A percentile compares a stretch with the other conserved stretches of the same genome.
phyloP scores from a whole-genome alignment of 2,329 filamentous ascomycete species.

The Blumeriella jaapii region DNA sequence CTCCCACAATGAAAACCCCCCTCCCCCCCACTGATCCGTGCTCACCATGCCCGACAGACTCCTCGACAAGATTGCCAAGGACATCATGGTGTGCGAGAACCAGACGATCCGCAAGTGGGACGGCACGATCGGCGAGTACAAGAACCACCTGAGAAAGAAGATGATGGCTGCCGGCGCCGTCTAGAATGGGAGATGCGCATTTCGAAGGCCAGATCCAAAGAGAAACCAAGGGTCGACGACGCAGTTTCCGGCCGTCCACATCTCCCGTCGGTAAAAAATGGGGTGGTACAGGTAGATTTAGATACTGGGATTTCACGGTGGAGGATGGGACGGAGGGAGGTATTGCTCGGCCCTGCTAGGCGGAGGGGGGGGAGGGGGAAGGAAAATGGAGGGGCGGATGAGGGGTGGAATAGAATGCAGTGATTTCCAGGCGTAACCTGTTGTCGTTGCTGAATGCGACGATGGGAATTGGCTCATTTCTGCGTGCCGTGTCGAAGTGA shows the following conservation, averaged over 20 bases:
- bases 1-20: background rate
- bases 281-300: slow-evolving; percentile 11
- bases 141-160: slow-evolving; percentile 98
- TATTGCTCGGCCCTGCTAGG: no score
- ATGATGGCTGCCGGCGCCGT: slow-evolving; percentile 85
- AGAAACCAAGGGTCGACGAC: no score
- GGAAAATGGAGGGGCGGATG: slow-evolving; percentile 7
- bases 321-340: no score
- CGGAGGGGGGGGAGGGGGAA: slow-evolving; percentile 1
- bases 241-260: no score
- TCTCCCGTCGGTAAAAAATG: no score
- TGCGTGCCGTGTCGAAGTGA: no score
- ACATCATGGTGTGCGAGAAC: slow-evolving; percentile 99
- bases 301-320: slow-evolving; percentile 13
- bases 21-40: no score
- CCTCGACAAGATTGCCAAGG: slow-evolving; percentile 69
- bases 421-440: slow-evolving; percentile 23
- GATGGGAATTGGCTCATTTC: slow-evolving; percentile 1
- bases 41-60: slow-evolving; percentile 29
- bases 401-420: slow-evolving; percentile 20
- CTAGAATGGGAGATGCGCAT: slow-evolving; percentile 35
- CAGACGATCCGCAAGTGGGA: slow-evolving; percentile 86
- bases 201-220: slow-evolving; percentile 7
- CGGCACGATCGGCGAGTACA: slow-evolving; percentile 85
- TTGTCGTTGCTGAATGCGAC: slow-evolving; percentile 12